phyloP scores from a whole-genome alignment of 768 basidiomycete species.

The Boletus speciosus region DNA sequence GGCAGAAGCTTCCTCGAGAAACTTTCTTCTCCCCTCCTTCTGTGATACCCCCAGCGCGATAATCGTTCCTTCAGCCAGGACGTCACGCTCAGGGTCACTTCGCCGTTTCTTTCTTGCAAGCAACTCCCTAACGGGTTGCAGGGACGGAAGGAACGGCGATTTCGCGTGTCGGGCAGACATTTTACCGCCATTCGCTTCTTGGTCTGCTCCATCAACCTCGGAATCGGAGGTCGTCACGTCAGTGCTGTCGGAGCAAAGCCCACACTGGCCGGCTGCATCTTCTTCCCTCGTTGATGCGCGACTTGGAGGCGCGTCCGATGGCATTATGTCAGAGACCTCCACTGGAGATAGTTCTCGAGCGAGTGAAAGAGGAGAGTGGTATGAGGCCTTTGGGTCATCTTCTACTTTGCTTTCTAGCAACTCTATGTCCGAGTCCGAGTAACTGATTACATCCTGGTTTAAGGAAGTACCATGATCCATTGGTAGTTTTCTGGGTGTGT shows the following conservation, averaged over 20 bases:
- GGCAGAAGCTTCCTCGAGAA: conserved; percentile 11
- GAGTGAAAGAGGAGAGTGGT: not conserved
- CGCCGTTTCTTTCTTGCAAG: conserved; percentile 9
- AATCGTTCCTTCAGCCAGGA: not conserved
- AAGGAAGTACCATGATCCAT: not conserved
- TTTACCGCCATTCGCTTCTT: not conserved
- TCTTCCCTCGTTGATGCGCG: not conserved
- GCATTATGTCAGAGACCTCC: not conserved
- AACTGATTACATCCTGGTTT: not conserved
- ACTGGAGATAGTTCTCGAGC: conserved; percentile 1
- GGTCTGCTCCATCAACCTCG: conserved; percentile 5
- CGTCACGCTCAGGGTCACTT: conserved; percentile 1
- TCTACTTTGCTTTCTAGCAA: conserved; percentile 3
- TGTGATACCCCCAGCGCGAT: conserved; percentile 1
- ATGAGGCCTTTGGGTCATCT: not conserved
- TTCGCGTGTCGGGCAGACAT: conserved; percentile 1
- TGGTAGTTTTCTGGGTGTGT: not conserved
- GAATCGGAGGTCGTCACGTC: conserved; percentile 2
- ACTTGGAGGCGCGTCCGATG: not conserved
- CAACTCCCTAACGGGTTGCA: conserved; percentile 12
- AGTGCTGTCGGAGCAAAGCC: not conserved
- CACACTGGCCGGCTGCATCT: not conserved
- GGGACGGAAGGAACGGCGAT: conserved; percentile 2
- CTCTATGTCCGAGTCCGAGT: conserved; percentile 12
- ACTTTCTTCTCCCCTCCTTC: conserved; percentile 4